Conservation (phyloP, 2,329 filamentous ascomycete species). For the Colletotrichum cordylinicola region DNA sequence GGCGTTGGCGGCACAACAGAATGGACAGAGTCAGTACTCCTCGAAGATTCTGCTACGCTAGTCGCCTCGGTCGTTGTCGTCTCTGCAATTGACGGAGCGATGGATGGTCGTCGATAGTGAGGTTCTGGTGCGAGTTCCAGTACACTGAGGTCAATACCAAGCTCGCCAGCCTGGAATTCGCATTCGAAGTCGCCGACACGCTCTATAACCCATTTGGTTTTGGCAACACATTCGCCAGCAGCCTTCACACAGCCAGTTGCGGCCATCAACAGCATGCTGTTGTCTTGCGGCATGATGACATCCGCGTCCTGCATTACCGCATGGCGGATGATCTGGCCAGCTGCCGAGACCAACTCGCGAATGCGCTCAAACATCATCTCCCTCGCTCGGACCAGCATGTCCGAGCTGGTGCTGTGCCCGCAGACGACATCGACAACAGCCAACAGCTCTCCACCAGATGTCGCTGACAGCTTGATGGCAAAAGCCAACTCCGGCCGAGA, state of each 20-base stretch:
- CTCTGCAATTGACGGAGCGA: slow-evolving; percentile 35
- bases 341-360: slow-evolving; percentile 79
- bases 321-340: slow-evolving; percentile 77
- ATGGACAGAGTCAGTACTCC: slow-evolving; percentile 33
- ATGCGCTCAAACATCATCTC: slow-evolving; percentile 81
- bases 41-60: slow-evolving; percentile 44
- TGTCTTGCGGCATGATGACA: slow-evolving; percentile 81
- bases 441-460: slow-evolving; percentile 80
- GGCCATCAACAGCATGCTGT: slow-evolving; percentile 75
- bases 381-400: slow-evolving; percentile 71
- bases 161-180: slow-evolving; percentile 65
- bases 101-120: slow-evolving; percentile 33
- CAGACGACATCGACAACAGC: slow-evolving; percentile 83
- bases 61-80: slow-evolving; percentile 39
- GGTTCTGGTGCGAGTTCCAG: slow-evolving; percentile 46
- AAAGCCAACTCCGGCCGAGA: slow-evolving; percentile 82
- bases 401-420: slow-evolving; percentile 74
- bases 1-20: slow-evolving; percentile 30
- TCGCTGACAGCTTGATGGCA: slow-evolving; percentile 83
- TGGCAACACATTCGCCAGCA: slow-evolving; percentile 89
- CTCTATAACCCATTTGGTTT: slow-evolving; percentile 85
- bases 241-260: slow-evolving; percentile 89
- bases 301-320: slow-evolving; percentile 75
- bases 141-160: slow-evolving; percentile 62
- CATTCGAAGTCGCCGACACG: slow-evolving; percentile 91